Evolutionary conservation across 75 land plant genomes (phyloP), one percentile per base, ranked within the genome.

Genomic region (Sequoia sempervirens): DNA sequence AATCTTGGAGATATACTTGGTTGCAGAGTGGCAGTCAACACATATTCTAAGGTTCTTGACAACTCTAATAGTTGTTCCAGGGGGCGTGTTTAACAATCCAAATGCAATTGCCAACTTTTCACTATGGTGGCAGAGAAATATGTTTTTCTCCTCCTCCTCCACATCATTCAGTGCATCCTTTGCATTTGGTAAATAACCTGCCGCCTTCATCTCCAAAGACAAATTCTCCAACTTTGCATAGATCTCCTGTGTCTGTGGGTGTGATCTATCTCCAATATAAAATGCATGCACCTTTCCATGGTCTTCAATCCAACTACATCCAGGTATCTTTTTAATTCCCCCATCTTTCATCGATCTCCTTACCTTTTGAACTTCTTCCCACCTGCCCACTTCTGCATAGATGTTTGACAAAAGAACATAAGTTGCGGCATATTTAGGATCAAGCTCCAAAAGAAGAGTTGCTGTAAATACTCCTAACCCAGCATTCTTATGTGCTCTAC

Each of bases 251-350:
- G 41, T 74, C 14, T 37, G 41, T 74, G 76, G 38, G 76, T 74
- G 38, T 74, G 32, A 80, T 54, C 43, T 68, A n/a, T 61, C 70
- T 61, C 83, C 45, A 30, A 76, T 84, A 82, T 40, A 70, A 88
- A 88, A 36, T 50, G 82, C 86, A n/a, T 84, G 74, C 23, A 84
- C 80, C 84, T 13, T 72, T 8, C 81, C 81, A 46, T 84, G 40
- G 23, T 81, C 84, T 46, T 87, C 88, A 80, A 87, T 87, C 36
- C 81, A 85, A 72, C 86, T 85, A 36, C 86, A 85, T 37, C 86
- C 89, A 18, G 89, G 84, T 15, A 58, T 80, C 73, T 85, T 88
- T 41, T 47, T 32, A 18, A 80, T 45, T 20, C 86, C 75, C 68
- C 61, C 70, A 12, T 28, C n/a, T 73, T 53, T 86, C 84, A 82